Conservation (phyloP, 306 rosid species). For the Rosa persica region DNA sequence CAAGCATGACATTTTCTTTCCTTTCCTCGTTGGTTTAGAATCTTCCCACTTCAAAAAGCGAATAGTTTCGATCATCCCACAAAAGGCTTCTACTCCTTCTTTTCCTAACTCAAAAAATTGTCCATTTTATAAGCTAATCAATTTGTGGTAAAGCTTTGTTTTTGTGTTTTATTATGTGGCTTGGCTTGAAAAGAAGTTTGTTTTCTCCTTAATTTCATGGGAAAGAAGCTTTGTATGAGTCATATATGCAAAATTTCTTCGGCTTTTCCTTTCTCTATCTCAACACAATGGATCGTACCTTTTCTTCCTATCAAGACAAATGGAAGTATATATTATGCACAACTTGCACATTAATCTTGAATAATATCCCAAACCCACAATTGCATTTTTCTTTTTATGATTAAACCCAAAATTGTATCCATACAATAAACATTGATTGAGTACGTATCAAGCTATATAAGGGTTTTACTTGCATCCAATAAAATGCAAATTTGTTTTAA, state of each 20-base stretch:
- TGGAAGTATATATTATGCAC: conserved; percentile 24
- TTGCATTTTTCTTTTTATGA: neutral
- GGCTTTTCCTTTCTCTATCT: neutral
- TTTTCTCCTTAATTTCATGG: neutral
- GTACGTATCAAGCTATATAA: neutral
- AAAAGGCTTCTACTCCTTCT: neutral
- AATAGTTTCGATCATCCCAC: conserved; percentile 8
- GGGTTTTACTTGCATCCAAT: too few species aligned
- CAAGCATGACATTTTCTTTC: conserved; percentile 14
- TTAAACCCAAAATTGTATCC: neutral
- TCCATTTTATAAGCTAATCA: neutral
- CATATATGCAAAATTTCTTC: neutral
- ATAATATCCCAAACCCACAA: conserved; percentile 12
- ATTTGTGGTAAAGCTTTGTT: neutral
- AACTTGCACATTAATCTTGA: neutral
- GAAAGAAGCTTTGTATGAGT: neutral
- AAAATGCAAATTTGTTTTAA: neutral
- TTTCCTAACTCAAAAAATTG: neutral
- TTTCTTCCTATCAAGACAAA: conserved; percentile 30
- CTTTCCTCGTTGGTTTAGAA: conserved; percentile 26
- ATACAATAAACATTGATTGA: neutral
- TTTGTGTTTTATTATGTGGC: neutral
- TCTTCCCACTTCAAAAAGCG: conserved; percentile 14
- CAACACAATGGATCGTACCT: conserved; percentile 12
- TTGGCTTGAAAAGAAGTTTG: conserved; percentile 6